Conservation (phyloP, 2,329 filamentous ascomycete genomes). For the Aureobasidium sp. region DNA sequence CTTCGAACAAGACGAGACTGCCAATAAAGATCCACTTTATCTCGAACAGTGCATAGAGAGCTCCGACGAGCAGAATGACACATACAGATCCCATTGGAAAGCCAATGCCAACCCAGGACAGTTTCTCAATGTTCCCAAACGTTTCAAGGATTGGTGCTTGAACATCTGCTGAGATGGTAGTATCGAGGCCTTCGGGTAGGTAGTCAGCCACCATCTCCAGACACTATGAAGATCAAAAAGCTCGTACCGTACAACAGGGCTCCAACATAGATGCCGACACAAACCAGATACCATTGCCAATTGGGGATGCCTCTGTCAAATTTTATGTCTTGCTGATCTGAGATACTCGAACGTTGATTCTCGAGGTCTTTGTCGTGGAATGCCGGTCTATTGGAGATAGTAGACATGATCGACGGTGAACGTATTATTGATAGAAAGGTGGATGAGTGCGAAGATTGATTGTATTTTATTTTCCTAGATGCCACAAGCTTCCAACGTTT, state of each 20-base stretch:
- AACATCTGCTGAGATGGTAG: background rate
- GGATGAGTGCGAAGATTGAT: background rate
- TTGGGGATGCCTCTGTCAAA: background rate
- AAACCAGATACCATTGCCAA: background rate
- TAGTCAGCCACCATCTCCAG: background rate
- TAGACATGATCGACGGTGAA: background rate
- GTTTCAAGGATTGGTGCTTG: background rate
- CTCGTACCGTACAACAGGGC: background rate
- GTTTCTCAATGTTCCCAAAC: background rate
- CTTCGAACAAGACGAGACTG: slow-evolving; percentile 23
- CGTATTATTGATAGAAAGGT: background rate
- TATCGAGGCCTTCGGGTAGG: background rate
- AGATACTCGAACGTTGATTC: background rate
- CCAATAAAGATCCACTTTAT: slow-evolving; percentile 25
- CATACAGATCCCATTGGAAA: background rate
- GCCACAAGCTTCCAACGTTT: background rate
- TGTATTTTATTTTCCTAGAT: background rate
- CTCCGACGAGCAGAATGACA: slow-evolving; percentile 19
- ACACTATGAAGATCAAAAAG: background rate
- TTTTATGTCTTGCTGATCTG: background rate
- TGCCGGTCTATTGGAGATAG: background rate
- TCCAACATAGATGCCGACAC: background rate
- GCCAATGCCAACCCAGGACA: background rate
- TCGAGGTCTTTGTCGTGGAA: background rate
- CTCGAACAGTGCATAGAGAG: slow-evolving; percentile 25